Evolutionary conservation across 2,329 filamentous ascomycete species (phyloP), one percentile per base, ranked within the genome.

Genomic region (Cladosporium sp.): DNA sequence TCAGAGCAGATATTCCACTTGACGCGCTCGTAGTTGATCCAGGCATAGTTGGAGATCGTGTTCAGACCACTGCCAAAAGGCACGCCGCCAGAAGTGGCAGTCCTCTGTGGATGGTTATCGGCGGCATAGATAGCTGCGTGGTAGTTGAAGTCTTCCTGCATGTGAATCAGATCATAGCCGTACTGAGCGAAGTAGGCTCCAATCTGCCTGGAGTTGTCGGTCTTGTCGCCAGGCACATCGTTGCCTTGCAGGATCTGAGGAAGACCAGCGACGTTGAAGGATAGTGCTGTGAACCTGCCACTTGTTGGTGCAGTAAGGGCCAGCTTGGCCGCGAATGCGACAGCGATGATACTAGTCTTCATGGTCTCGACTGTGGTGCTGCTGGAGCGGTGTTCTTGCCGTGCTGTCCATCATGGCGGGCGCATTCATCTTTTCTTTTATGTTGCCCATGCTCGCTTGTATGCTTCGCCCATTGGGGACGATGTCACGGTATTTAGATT

Each of bases 121-220:
- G 81, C 82, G 9, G 75, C 75, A 71, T 88, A 88, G 63, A 89
- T 79, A 59, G 79, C 77, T 8, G 83, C 81, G 64, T 89, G 85
- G 71, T 84, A 88, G 73, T 87, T 87, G 76, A 88, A 88, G 69
- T 88, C 61, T 84, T 76, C 88, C 69, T 89, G 86, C 14, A 86
- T 74, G 63, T 89, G 79, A 67, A 88, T 84, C 28, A 88, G 73
- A 63, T 86, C 83, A 72, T 83, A 86, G 58, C 73, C 78, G 59
- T 85, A 81, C 66, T 82, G 63, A 5, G 81, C 74, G 64, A 88
- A 83, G 55, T 80, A 75, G 4, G 76, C 68, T 0, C 86, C 86
- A 51, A 88, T 86, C 28, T 73, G 70, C 9, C 74, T 74, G 1
- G 84, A 77, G 70, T 88, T 88, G 6, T 75, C 76, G 0, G 75